Evolutionary conservation across 345 rosid genomes (phyloP).

Genomic region (Pistacia integerrima): DNA sequence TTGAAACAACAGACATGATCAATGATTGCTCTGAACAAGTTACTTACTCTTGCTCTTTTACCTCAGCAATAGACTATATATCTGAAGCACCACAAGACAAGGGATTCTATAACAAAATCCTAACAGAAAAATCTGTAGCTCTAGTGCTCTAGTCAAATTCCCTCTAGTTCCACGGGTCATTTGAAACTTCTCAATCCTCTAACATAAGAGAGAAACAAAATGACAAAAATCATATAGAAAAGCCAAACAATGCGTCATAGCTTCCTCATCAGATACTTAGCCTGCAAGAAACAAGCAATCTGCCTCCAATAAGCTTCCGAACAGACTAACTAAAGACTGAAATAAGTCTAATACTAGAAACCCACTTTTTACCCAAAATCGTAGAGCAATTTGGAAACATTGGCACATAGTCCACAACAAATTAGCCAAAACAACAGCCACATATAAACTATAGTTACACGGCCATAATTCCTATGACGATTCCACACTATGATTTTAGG

Average conservation of each 20-base stretch:
- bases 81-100: too few species aligned
- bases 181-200: too few species aligned
- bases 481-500: neutral
- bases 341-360: neutral
- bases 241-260: too few species aligned
- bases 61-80: too few species aligned
- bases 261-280: neutral
- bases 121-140: too few species aligned
- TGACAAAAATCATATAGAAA: too few species aligned
- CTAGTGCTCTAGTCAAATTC: too few species aligned
- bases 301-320: neutral
- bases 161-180: too few species aligned
- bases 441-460: neutral
- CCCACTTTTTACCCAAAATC: neutral
- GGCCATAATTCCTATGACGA: neutral
- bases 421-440: neutral
- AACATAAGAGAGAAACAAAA: neutral
- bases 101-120: too few species aligned
- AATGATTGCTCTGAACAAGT: too few species aligned
- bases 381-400: neutral
- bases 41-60: too few species aligned
- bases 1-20: too few species aligned
- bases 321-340: neutral
- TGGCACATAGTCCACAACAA: neutral
- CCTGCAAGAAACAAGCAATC: neutral